Evolutionary conservation across 108 stramenopile genomes (phyloP), one percentile per base, ranked within the genome.

Genomic region (Chaetoceros tenuissimus): DNA sequence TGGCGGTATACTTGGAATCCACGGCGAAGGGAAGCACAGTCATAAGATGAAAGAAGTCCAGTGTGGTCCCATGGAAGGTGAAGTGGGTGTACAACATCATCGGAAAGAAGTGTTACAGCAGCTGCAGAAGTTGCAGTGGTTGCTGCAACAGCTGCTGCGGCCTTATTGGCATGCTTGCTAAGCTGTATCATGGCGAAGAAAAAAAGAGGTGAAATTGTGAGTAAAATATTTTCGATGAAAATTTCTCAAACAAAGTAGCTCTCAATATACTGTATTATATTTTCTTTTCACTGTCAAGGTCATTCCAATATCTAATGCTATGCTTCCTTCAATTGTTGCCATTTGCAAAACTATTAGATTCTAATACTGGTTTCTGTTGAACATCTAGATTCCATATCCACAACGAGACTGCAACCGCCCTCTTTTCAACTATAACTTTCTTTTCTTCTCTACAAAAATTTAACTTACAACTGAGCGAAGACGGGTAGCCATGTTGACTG

Each of bases 1-100:
- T 99, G 83, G 60, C 90, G 94, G 84, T 98, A 99, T 34, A 99
- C 99, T 72, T 98, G 99, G 82, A 95, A 96, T 31, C 99, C 99
- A 31, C 99, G 94, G 53, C 99, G 96, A 61, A 99, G 87, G 30
- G 93, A 82, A 7, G 79, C 82, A 68, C 75, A 79, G 60, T 96
- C 93, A 65, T 78, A 95, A 31, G 87, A 81, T 31, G 82, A 80
- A 50, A 88, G 68, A 55, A 84, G 75, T 50, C 91, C 91, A 30
- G 65, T 55, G 74, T 89, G 86, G 16, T 79, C 68, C 91, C 91
- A 93, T 21, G 81, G 80, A 64, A 71, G 82, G 53, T 72, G 62
- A 25, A 78, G 70, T 49, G 87, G 63, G 64, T 85, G 91, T 43
- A 89, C 80, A 44, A 80, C 79, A 46, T 86, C 85, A 27, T 77